Evolutionary conservation across 2,329 filamentous ascomycete genomes (phyloP).

Genomic region (Penicillium sp.): DNA sequence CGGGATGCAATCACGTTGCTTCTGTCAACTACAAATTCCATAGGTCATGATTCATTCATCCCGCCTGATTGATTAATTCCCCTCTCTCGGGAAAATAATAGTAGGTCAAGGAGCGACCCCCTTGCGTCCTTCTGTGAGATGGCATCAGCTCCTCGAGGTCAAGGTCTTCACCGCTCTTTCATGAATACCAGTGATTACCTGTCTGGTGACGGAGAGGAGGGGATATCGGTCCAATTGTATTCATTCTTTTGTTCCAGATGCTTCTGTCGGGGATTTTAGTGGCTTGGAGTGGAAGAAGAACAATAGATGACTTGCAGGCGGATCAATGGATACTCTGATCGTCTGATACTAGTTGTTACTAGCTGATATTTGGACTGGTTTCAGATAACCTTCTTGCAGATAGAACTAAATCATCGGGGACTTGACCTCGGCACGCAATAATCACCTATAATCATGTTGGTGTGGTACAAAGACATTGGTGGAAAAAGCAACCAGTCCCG

Average conservation of each 20-base stretch:
- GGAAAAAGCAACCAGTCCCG: not conserved
- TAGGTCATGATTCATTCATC: not conserved
- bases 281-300: not conserved
- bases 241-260: not conserved
- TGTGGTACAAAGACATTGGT: not conserved
- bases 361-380: not conserved
- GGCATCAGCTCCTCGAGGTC: slow-evolving; percentile 17
- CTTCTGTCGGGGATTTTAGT: not conserved
- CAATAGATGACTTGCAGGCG: slow-evolving; percentile 8
- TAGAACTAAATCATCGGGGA: not conserved
- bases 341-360: not conserved
- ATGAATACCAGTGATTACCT: not conserved
- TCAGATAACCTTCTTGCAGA: not conserved
- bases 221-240: not conserved
- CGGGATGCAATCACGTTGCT: not conserved
- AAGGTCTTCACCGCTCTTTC: slow-evolving; percentile 24
- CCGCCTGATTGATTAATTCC: not conserved
- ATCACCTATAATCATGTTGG: not conserved
- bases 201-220: not conserved
- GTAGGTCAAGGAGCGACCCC: slow-evolving; percentile 14
- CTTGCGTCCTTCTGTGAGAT: slow-evolving; percentile 21
- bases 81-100: not conserved
- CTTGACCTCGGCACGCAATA: not conserved
- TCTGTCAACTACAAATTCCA: not conserved
- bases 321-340: not conserved